Evolutionary conservation across 2,329 filamentous ascomycete species (phyloP).

Genomic region (Akanthomyces muscarius): DNA sequence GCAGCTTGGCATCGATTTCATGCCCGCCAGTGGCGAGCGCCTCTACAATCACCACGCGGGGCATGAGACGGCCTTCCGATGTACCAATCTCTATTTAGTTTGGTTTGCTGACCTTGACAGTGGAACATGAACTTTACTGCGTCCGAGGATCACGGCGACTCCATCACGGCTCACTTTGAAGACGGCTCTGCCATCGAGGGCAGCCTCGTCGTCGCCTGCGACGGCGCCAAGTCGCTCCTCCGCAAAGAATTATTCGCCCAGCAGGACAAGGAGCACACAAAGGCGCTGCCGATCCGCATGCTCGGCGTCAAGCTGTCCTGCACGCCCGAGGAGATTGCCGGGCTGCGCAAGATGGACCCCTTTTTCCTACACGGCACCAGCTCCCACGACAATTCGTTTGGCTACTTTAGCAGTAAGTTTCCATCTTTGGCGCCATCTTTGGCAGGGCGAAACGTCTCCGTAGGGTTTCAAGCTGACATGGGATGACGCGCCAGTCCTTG

Average conservation of each 20-base stretch:
- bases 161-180: slow-evolving; percentile 42
- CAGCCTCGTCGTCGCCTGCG: slow-evolving; percentile 45
- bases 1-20: too few relatives aligned
- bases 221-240: slow-evolving; percentile 44
- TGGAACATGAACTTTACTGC: slow-evolving; percentile 37
- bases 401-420: slow-evolving; percentile 48
- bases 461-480: too few relatives aligned
- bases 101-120: slow-evolving; percentile 23
- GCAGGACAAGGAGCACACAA: slow-evolving; percentile 25
- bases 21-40: too few relatives aligned
- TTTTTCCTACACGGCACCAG: slow-evolving; percentile 50
- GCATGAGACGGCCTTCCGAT: too few relatives aligned
- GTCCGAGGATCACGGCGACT: slow-evolving; percentile 30
- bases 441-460: too few relatives aligned
- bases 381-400: slow-evolving; percentile 48
- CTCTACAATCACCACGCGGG: too few relatives aligned
- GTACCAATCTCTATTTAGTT: too few relatives aligned
- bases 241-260: slow-evolving; percentile 36
- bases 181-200: slow-evolving; percentile 42
- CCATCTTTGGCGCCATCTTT: too few relatives aligned
- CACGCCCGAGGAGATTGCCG: slow-evolving; percentile 36
- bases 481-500: slow-evolving; percentile 37
- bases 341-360: slow-evolving; percentile 45
- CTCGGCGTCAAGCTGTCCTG: slow-evolving; percentile 44
- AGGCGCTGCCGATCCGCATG: slow-evolving; percentile 44